These are phyloP conservation scores for Hanseniaspora taiwanica DNA, from an alignment of 805 yeast genomes.

Conservation along the genomic window DNA sequence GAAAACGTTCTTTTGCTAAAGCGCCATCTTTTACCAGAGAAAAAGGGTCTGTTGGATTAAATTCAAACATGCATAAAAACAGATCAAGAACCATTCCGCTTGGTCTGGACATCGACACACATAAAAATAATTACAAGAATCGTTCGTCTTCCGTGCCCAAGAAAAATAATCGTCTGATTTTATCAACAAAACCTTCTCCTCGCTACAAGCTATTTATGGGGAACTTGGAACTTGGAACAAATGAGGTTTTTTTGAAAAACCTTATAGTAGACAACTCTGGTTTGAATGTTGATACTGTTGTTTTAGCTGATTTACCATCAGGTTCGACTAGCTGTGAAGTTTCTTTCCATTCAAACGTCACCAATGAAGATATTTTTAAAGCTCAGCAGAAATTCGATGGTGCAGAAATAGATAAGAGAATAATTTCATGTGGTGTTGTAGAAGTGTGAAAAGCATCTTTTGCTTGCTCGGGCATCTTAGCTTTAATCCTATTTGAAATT, in stretches of 20 bases:
- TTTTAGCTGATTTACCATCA: conserved; percentile 24
- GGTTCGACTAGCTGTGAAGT: conserved; percentile 30
- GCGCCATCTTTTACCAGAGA: no score
- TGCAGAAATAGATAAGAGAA: conserved; percentile 36
- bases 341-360: conserved; percentile 16
- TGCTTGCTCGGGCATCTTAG: no score
- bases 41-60: no score
- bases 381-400: conserved; percentile 27
- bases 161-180: no score
- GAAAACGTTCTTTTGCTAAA: no score
- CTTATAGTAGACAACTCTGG: conserved; percentile 14
- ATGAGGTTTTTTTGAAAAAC: conserved; percentile 13
- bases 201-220: conserved; percentile 11
- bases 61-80: no score
- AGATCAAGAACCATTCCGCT: no score
- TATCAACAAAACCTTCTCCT: no score
- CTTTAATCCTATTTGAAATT: no score
- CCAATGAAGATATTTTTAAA: conserved; percentile 13
- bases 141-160: no score
- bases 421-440: conserved; percentile 3
- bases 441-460: background rate
- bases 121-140: no score
- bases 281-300: conserved; percentile 12
- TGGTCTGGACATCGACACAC: no score
- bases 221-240: conserved; percentile 19